Conservation (phyloP, 2,329 filamentous ascomycete species). For the Penicillium vulpinum region DNA sequence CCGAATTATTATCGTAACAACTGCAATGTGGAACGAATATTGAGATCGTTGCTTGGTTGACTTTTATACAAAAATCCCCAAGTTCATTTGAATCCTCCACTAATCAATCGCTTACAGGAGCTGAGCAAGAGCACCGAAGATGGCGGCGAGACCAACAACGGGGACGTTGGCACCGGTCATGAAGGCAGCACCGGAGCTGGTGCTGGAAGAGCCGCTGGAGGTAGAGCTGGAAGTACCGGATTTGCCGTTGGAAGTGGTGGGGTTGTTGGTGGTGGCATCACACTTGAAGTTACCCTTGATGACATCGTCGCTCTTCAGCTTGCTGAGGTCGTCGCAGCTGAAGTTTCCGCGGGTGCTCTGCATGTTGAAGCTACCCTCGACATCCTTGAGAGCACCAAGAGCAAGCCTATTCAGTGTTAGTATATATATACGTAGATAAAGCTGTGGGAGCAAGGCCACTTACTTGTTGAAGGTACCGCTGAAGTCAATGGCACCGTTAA, state of each 20-base stretch:
- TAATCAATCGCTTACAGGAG: slow-evolving; percentile 47
- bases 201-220: slow-evolving; percentile 28
- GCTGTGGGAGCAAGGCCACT: slow-evolving; percentile 42
- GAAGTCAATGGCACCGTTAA: slow-evolving; percentile 80
- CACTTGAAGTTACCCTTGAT: slow-evolving; percentile 53
- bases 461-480: slow-evolving; percentile 81
- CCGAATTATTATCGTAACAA: slow-evolving; percentile 47
- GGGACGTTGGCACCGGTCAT: slow-evolving; percentile 38
- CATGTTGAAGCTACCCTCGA: slow-evolving; percentile 71
- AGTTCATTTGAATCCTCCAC: slow-evolving; percentile 19
- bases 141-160: slow-evolving; percentile 44
- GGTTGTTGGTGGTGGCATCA: slow-evolving; percentile 37
- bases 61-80: slow-evolving; percentile 39
- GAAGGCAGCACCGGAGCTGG: slow-evolving; percentile 41
- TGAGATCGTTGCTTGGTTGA: slow-evolving; percentile 37
- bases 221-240: slow-evolving; percentile 34
- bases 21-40: slow-evolving; percentile 33
- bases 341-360: slow-evolving; percentile 64
- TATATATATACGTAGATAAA: slow-evolving; percentile 35
- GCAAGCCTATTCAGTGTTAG: slow-evolving; percentile 57
- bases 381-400: slow-evolving; percentile 66
- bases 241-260: slow-evolving; percentile 36
- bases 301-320: slow-evolving; percentile 42
- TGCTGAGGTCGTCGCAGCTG: slow-evolving; percentile 56
- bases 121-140: slow-evolving; percentile 48